Conservation (phyloP, 352 stramenopile species). For the Phytophthora vignae region DNA sequence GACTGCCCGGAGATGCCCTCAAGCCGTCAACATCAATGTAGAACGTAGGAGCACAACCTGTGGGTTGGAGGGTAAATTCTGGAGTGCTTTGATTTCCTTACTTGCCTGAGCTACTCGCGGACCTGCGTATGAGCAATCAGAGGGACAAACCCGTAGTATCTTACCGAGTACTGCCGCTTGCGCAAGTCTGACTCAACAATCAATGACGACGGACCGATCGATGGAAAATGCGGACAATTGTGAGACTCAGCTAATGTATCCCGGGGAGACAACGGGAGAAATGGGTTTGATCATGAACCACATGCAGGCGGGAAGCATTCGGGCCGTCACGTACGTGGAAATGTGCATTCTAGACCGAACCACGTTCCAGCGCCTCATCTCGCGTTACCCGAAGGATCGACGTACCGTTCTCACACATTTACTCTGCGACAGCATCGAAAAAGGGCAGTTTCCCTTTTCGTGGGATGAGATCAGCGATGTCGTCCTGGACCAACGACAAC, state of each 20-base stretch:
- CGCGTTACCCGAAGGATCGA: slow-evolving; percentile 5
- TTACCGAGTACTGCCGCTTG: too few relatives aligned
- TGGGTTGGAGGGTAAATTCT: too few relatives aligned
- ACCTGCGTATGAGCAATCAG: too few relatives aligned
- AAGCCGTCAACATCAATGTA: neutral
- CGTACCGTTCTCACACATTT: neutral
- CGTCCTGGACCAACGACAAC: neutral
- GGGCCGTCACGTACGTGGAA: slow-evolving; percentile 9
- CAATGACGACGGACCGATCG: neutral
- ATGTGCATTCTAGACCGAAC: slow-evolving; percentile 5
- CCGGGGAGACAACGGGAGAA: neutral
- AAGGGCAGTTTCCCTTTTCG: slow-evolving; percentile 2
- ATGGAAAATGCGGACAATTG: neutral
- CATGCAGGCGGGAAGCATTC: slow-evolving; percentile 1
- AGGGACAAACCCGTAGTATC: too few relatives aligned
- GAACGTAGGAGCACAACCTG: too few relatives aligned
- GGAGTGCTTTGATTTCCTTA: too few relatives aligned
- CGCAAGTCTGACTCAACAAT: too few relatives aligned
- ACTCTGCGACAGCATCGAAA: slow-evolving; percentile 4
- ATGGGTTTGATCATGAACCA: slow-evolving; percentile 3
- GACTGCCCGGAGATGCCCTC: neutral
- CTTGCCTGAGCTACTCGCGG: too few relatives aligned
- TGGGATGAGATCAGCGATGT: slow-evolving; percentile 3
- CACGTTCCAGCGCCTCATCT: slow-evolving; percentile 12
- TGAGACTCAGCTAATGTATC: neutral